phyloP scores from a whole-genome alignment of 306 rosid genomes.

The Sicyos baderoa region DNA sequence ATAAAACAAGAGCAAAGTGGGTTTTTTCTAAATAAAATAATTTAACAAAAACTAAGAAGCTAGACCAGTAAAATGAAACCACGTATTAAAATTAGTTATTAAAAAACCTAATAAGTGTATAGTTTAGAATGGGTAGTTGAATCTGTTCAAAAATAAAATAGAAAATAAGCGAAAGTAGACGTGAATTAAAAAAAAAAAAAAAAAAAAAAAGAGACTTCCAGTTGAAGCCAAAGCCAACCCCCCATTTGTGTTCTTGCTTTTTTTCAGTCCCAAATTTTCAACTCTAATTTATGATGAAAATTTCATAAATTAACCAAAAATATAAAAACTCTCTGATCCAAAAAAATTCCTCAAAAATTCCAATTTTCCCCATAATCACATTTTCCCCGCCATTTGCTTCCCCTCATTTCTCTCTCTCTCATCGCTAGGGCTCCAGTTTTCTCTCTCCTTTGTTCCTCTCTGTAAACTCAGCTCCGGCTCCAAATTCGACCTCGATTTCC shows the following conservation, averaged over 20 bases:
- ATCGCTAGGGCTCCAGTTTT: constrained; percentile 11
- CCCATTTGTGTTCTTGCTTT: not conserved
- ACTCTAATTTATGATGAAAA: not conserved
- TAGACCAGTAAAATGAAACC: not conserved
- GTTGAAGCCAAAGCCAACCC: not conserved
- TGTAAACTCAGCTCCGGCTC: constrained; percentile 22
- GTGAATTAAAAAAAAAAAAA: not conserved
- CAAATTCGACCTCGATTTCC: constrained; percentile 30
- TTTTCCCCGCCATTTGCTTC: constrained; percentile 91
- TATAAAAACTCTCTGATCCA: not conserved
- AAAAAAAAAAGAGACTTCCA: not conserved
- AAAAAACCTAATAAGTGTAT: not conserved
- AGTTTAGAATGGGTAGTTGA: constrained; percentile 7
- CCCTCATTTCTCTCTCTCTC: constrained; percentile 31
- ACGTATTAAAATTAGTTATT: not conserved
- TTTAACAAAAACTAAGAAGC: too few species aligned
- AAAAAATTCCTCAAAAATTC: constrained; percentile 23
- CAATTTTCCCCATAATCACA: constrained; percentile 26
- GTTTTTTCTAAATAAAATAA: too few species aligned
- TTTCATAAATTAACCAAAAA: not conserved
- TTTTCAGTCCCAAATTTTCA: not conserved
- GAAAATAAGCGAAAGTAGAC: not conserved
- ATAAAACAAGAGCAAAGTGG: too few species aligned
- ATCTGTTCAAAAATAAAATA: not conserved
- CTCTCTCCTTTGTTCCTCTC: not conserved